These are phyloP conservation scores for Cydonia oblonga DNA, from an alignment of 331 rosid species.

Conservation along the genomic window DNA sequence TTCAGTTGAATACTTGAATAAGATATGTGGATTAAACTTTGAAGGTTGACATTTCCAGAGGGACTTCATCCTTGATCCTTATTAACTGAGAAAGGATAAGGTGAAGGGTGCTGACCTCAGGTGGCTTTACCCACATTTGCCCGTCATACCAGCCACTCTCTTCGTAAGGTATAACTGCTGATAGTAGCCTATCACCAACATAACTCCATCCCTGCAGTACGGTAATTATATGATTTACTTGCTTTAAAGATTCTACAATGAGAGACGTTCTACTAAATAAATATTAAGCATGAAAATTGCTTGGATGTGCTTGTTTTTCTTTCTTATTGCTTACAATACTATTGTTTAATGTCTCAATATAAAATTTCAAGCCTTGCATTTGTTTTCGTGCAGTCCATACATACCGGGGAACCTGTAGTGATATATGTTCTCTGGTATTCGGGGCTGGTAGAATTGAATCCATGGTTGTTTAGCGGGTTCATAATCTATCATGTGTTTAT, in stretches of 20 bases:
- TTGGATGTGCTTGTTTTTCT: background rate
- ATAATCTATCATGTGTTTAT: too few species aligned
- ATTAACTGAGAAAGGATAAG: background rate
- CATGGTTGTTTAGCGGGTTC: background rate
- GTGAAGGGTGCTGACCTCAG: slow-evolving; percentile 56
- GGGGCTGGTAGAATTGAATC: background rate
- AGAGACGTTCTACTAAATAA: background rate
- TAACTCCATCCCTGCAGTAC: slow-evolving; percentile 91
- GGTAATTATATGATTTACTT: slow-evolving; percentile 5
- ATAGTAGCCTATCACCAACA: slow-evolving; percentile 92
- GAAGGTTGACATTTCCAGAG: too few species aligned
- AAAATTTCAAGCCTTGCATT: background rate
- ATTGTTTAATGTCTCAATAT: too few species aligned
- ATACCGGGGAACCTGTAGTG: background rate
- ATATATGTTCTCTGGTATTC: background rate
- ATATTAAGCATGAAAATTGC: background rate
- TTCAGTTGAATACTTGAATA: too few species aligned
- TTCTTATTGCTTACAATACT: background rate
- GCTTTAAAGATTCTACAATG: background rate
- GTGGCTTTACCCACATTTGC: slow-evolving; percentile 98
- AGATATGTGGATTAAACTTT: too few species aligned
- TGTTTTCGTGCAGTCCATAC: background rate
- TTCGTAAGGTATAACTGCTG: slow-evolving; percentile 34
- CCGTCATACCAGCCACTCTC: slow-evolving; percentile 91
- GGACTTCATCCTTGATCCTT: background rate